Conservation (phyloP, 2,329 filamentous ascomycete species). For the Fusarium fracticaudum region DNA sequence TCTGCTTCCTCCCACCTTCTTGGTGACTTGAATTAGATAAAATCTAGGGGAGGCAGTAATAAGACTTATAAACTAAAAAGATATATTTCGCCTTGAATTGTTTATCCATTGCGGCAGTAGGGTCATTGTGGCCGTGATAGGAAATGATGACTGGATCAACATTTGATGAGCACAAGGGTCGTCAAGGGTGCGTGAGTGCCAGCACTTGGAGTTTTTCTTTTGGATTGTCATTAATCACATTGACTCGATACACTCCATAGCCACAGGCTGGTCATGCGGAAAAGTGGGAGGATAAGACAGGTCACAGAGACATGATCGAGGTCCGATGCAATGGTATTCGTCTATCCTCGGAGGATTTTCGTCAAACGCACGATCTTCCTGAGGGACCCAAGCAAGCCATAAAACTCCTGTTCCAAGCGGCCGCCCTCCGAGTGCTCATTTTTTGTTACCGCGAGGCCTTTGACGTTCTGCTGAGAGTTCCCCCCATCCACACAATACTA, state of each 20-base stretch:
- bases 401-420: conserved; percentile 58
- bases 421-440: conserved; percentile 53
- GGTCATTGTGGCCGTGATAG: not conserved
- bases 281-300: conserved; percentile 19
- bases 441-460: conserved; percentile 48
- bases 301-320: conserved; percentile 35
- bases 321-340: conserved; percentile 55
- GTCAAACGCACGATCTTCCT: conserved; percentile 55
- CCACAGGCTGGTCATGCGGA: conserved; percentile 18
- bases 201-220: conserved; percentile 24
- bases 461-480: conserved; percentile 42
- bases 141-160: not conserved
- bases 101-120: not conserved
- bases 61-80: conserved; percentile 41
- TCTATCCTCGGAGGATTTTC: conserved; percentile 56
- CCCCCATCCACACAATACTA: conserved; percentile 34
- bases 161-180: not conserved
- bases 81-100: not conserved
- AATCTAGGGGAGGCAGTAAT: conserved; percentile 44
- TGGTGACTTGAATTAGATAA: conserved; percentile 49
- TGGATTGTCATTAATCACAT: conserved; percentile 30
- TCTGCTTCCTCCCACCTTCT: conserved; percentile 54
- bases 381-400: conserved; percentile 56
- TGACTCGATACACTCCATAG: conserved; percentile 25
- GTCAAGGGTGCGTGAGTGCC: not conserved